Base-by-base conservation (phyloP, 805 yeast species). In the Pachysolen tannophilus region DNA sequence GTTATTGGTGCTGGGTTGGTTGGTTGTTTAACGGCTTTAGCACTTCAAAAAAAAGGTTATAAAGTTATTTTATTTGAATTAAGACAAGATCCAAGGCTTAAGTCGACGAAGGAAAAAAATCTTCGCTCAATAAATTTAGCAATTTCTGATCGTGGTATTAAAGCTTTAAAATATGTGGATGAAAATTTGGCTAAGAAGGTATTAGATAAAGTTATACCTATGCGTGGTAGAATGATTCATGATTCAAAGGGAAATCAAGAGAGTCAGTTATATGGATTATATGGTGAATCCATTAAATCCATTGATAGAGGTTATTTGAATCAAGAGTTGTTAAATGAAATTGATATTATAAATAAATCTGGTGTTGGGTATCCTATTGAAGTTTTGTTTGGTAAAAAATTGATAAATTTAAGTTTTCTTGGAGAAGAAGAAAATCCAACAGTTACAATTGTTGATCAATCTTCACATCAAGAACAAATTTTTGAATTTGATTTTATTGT, bases 211-310 rank as follows among this genome's bases (percentile, higher is more conserved):
- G 71, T 83, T 17, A 80, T 84, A 18, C 96, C 96, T 2, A 83
- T 88, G 90, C 60, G 71, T 28, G 96, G 95, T 2, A 65, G 97
- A 28, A 86, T 87, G 96, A 77, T 88, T 39, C 97, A 88, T 55
- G 80, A 79, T 43, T 33, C 58, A 10, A 47, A 64, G 9, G 95
- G 94, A 0, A 54, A 57, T 15, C 78, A 76, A 51, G 76, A 70
- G 43, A 64, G 82, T 20, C 95, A 87, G 49, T 45, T 62, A 30
- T 88, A 88, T 54, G 96, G 95, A 4, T 60, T 85, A 7, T 72
- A 75, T 46, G 94, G 94, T 9, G 94, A 85, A 56, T 61, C 75
- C 28, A 88, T 87, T 54, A 84, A 87, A 55, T 83, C 95, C 0
- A 85, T 88, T 33, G 94, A 85, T 51, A 65, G 97, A 33, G 67